Percentiles rank a stretch among this genome's conserved stretches.
These are phyloP conservation scores for Fusarium floridanum DNA, from an alignment of 2,329 filamentous ascomycete species.

Conservation along the genomic window DNA sequence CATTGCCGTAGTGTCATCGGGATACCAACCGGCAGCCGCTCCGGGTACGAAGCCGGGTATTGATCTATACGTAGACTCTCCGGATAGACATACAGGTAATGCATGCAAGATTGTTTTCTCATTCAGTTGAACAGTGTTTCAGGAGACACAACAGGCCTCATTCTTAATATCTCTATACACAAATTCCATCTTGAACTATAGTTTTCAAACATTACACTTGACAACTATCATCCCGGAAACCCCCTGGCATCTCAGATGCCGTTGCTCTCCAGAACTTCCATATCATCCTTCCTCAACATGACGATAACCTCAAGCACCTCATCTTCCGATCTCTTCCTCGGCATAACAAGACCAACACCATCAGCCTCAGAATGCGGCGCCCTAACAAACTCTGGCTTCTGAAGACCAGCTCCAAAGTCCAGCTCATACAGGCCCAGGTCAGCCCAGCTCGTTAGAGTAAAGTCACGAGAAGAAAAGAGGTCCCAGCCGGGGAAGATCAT, in stretches of 20 bases:
- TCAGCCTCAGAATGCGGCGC: slow-evolving; percentile 12
- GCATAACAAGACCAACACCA: slow-evolving; percentile 16
- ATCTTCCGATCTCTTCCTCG: not conserved
- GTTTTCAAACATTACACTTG: not conserved
- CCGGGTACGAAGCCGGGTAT: not conserved
- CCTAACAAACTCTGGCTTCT: slow-evolving; percentile 9
- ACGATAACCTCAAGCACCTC: slow-evolving; percentile 17
- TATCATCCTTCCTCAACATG: slow-evolving; percentile 19
- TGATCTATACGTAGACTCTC: not conserved
- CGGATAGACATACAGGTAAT: not conserved
- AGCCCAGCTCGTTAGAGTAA: slow-evolving; percentile 24
- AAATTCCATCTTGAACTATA: not conserved
- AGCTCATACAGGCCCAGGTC: slow-evolving; percentile 12
- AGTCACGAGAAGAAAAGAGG: slow-evolving; percentile 6
- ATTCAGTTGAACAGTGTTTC: not conserved
- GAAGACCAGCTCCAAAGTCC: slow-evolving; percentile 11
- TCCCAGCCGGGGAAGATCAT: slow-evolving; percentile 24
- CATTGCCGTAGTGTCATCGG: not conserved
- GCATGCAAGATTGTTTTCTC: not conserved
- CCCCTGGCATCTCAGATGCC: not conserved
- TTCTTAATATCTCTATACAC: not conserved
- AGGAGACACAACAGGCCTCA: not conserved
- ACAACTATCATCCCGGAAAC: not conserved
- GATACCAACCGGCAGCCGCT: not conserved
- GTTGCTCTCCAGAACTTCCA: slow-evolving; percentile 13